Percentiles rank a stretch among this genome's conserved stretches.
phyloP scores from a whole-genome alignment of 2,329 filamentous ascomycete species.

The Periconia macrospinosa region DNA sequence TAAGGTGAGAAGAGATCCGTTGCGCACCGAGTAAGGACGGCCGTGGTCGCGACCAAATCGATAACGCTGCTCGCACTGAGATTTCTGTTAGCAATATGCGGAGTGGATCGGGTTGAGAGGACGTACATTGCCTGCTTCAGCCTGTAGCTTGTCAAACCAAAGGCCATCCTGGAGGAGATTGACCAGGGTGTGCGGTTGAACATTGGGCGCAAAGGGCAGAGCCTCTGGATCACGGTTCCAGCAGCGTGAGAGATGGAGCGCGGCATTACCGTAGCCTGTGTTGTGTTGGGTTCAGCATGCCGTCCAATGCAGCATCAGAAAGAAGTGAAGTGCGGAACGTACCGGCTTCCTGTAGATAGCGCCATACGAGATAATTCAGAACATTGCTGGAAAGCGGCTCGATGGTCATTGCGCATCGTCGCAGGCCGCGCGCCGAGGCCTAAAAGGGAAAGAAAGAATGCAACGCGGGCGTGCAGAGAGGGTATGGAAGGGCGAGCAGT shows the following conservation, averaged over 20 bases:
- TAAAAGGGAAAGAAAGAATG: background rate
- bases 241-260: slow-evolving; percentile 62
- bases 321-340: slow-evolving; percentile 3
- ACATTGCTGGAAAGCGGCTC: slow-evolving; percentile 60
- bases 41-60: slow-evolving; percentile 44
- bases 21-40: slow-evolving; percentile 40
- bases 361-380: slow-evolving; percentile 71
- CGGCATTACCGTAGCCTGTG: slow-evolving; percentile 60
- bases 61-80: slow-evolving; percentile 37
- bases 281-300: slow-evolving; percentile 10
- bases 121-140: slow-evolving; percentile 39
- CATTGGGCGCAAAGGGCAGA: slow-evolving; percentile 62
- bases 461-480: background rate
- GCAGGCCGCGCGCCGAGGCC: slow-evolving; percentile 14
- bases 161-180: slow-evolving; percentile 66
- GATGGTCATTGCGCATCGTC: slow-evolving; percentile 46
- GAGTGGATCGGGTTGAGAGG: background rate
- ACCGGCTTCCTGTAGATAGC: slow-evolving; percentile 53
- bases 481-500: background rate
- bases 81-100: slow-evolving; percentile 16
- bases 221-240: slow-evolving; percentile 65
- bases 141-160: slow-evolving; percentile 48
- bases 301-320: background rate
- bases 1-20: slow-evolving; percentile 39
- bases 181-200: slow-evolving; percentile 62